Percentiles rank a stretch among this genome's conserved stretches.
Evolutionary conservation across 2,329 filamentous ascomycete species (phyloP).

Genomic region (Phyllosticta capitalensis): DNA sequence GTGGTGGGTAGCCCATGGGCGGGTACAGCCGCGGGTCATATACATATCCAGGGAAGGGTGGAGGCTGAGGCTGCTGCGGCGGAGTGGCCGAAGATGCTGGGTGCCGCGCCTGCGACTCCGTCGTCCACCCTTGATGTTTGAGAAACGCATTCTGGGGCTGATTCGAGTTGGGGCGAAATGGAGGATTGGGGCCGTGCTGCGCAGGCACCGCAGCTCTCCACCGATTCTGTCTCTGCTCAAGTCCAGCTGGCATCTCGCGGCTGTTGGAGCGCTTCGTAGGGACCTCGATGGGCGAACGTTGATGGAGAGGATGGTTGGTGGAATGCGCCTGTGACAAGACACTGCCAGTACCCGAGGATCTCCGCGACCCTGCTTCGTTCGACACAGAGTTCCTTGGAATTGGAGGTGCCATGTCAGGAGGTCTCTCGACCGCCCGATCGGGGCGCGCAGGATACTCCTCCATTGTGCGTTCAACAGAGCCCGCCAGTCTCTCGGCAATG

Average conservation of each 20-base stretch:
- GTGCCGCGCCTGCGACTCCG: constrained; percentile 3
- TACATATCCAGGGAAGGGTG: constrained; percentile 2
- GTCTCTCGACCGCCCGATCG: constrained; percentile 1
- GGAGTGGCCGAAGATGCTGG: not conserved
- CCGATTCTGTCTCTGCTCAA: constrained; percentile 9
- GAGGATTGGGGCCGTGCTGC: constrained; percentile 8
- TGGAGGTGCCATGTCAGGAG: constrained; percentile 10
- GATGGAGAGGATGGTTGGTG: not conserved
- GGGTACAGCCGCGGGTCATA: constrained; percentile 5
- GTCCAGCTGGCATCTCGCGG: constrained; percentile 5
- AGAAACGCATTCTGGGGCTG: constrained; percentile 7
- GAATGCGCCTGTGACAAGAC: constrained; percentile 1
- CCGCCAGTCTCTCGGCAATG: not conserved
- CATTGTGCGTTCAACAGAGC: not conserved
- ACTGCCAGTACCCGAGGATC: constrained; percentile 8
- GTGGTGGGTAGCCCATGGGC: not conserved
- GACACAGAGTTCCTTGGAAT: constrained; percentile 6
- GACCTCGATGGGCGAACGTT: constrained; percentile 1
- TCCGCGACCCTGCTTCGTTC: constrained; percentile 4
- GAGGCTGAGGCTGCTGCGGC: constrained; percentile 5
- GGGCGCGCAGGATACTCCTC: not conserved
- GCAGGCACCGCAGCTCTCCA: constrained; percentile 9
- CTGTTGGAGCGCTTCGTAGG: constrained; percentile 6
- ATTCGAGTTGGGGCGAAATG: constrained; percentile 8
- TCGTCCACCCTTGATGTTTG: constrained; percentile 9